These are phyloP conservation scores for Colletotrichum costaricense DNA, from an alignment of 2,329 filamentous ascomycete species.

Conservation along the genomic window DNA sequence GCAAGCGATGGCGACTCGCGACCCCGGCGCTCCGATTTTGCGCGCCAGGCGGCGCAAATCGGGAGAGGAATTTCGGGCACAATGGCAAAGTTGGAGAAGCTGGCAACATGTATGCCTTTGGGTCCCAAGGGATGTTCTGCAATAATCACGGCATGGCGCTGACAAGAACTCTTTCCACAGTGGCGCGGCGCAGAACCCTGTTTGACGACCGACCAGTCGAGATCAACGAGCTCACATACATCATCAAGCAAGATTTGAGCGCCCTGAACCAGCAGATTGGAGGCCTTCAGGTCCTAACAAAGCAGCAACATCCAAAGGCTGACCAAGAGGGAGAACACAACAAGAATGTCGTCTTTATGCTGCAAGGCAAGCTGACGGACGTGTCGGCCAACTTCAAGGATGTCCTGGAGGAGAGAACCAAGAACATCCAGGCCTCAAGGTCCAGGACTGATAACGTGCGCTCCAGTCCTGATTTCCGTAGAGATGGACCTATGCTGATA, in stretches of 20 bases:
- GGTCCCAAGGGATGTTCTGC: background rate
- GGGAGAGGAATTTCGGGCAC: constrained; percentile 91
- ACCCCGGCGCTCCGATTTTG: constrained; percentile 87
- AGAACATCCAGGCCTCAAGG: constrained; percentile 95
- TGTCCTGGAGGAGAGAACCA: constrained; percentile 93
- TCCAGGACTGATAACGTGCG: constrained; percentile 84
- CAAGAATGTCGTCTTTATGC: constrained; percentile 93
- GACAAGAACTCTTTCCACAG: constrained; percentile 51
- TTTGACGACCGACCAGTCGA: constrained; percentile 98
- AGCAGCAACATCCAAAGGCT: constrained; percentile 77
- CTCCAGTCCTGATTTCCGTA: background rate
- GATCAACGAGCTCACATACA: constrained; percentile 89
- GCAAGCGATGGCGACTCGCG: constrained; percentile 65
- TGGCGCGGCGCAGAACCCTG: constrained; percentile 95
- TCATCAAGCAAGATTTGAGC: constrained; percentile 97
- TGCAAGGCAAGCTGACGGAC: constrained; percentile 92
- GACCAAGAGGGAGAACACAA: constrained; percentile 96
- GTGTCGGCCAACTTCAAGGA: constrained; percentile 96
- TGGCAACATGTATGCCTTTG: constrained; percentile 77
- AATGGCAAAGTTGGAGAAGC: constrained; percentile 93
- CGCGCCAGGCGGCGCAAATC: constrained; percentile 89
- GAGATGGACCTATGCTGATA: background rate
- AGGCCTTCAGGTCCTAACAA: constrained; percentile 80
- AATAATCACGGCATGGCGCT: constrained; percentile 1
- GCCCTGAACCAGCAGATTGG: constrained; percentile 88